Conservation (phyloP, 768 basidiomycete species). For the Suillus spraguei region DNA sequence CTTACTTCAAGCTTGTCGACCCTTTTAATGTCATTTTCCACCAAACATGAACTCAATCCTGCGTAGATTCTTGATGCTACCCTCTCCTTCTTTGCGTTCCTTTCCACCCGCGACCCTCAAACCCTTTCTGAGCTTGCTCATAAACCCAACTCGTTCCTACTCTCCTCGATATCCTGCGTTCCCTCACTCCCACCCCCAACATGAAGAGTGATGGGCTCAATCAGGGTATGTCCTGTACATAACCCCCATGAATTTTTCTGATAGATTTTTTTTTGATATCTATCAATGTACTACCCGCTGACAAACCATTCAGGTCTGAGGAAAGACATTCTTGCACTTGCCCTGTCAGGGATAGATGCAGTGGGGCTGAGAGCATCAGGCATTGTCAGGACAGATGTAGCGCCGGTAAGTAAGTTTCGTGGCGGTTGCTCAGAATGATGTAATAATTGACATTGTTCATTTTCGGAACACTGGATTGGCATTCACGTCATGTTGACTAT, state of each 20-base stretch:
- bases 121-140: constrained; percentile 58
- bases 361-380: constrained; percentile 52
- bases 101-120: constrained; percentile 60
- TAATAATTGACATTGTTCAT: neutral
- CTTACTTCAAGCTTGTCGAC: neutral
- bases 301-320: constrained; percentile 19
- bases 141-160: constrained; percentile 38
- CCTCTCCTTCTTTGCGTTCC: constrained; percentile 59
- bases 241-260: neutral
- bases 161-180: constrained; percentile 45
- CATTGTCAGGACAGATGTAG: constrained; percentile 58
- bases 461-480: constrained; percentile 40
- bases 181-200: constrained; percentile 11
- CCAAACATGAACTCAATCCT: neutral
- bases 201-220: neutral
- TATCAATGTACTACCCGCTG: neutral
- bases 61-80: constrained; percentile 65
- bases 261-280: neutral
- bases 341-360: constrained; percentile 38
- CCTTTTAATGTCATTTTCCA: neutral
- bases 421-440: neutral
- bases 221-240: constrained; percentile 1
- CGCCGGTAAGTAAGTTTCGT: constrained; percentile 43
- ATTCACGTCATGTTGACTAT: neutral
- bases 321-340: constrained; percentile 54